Conservation (phyloP, 1,284 basidiomycete species). For the Ganoderma lingzhi region DNA sequence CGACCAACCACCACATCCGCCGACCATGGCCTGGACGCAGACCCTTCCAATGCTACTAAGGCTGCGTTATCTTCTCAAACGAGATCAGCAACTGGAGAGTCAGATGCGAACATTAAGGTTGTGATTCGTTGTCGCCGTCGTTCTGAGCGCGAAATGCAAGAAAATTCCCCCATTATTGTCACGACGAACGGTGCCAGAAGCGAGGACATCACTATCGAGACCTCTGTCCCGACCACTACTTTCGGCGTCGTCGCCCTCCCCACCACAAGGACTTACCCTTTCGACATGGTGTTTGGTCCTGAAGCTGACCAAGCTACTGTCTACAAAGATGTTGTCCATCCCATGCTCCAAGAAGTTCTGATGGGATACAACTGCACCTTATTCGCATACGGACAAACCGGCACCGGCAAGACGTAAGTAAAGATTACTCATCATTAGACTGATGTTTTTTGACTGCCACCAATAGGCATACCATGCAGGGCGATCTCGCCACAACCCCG, state of each 20-base stretch:
- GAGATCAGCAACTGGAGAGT: conserved; percentile 46
- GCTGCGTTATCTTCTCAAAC: conserved; percentile 17
- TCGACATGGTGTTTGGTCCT: conserved; percentile 94
- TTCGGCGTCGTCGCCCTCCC: conserved; percentile 73
- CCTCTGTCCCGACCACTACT: conserved; percentile 67
- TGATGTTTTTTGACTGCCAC: conserved; percentile 1
- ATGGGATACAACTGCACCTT: conserved; percentile 98
- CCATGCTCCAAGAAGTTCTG: conserved; percentile 93
- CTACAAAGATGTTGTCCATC: conserved; percentile 93
- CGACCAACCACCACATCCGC: conserved; percentile 40
- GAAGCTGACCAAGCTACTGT: conserved; percentile 97
- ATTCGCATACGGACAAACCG: conserved; percentile 99
- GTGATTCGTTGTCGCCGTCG: conserved; percentile 86
- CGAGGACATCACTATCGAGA: conserved; percentile 83
- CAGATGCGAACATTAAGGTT: conserved; percentile 88
- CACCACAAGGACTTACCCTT: conserved; percentile 86
- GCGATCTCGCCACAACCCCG: conserved; percentile 83
- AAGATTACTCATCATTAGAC: not conserved
- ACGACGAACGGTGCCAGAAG: conserved; percentile 76
- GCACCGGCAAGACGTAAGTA: conserved; percentile 96
- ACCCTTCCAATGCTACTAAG: conserved; percentile 33
- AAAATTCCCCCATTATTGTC: conserved; percentile 86
- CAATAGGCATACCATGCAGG: conserved; percentile 92
- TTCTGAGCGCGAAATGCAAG: conserved; percentile 84
- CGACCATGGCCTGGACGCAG: conserved; percentile 34